Percentiles rank a stretch among this genome's conserved stretches.
These are phyloP conservation scores for Penicillium sp. DNA, from an alignment of 2,329 filamentous ascomycete genomes.

Conservation along the genomic window DNA sequence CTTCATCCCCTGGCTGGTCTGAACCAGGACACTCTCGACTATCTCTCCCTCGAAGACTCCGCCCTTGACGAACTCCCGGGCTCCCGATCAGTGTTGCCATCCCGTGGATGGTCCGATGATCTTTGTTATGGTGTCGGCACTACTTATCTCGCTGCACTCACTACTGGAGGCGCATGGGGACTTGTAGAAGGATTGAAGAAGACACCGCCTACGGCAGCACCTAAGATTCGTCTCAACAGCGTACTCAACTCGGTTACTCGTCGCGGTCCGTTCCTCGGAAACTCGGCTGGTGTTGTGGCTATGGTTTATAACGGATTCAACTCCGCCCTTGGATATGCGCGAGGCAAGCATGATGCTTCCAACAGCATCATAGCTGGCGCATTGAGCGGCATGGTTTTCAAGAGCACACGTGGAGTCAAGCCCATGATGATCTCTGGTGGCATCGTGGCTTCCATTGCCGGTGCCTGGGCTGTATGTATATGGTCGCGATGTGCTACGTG, in stretches of 20 bases:
- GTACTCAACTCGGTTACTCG: slow-evolving; percentile 92
- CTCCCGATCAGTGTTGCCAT: slow-evolving; percentile 82
- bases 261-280: slow-evolving; percentile 90
- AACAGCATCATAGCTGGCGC: slow-evolving; percentile 86
- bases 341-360: slow-evolving; percentile 83
- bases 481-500: slow-evolving; percentile 12
- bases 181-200: slow-evolving; percentile 83
- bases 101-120: slow-evolving; percentile 95
- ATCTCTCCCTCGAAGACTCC: slow-evolving; percentile 90
- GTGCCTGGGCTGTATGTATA: slow-evolving; percentile 80
- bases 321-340: slow-evolving; percentile 72
- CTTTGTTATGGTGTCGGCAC: slow-evolving; percentile 96
- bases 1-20: slow-evolving; percentile 92
- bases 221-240: slow-evolving; percentile 89
- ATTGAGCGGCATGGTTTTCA: slow-evolving; percentile 91
- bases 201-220: slow-evolving; percentile 67
- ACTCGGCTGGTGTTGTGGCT: slow-evolving; percentile 91
- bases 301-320: slow-evolving; percentile 96
- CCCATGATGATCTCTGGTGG: slow-evolving; percentile 94
- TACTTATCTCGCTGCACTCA: slow-evolving; percentile 85
- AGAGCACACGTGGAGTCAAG: slow-evolving; percentile 84
- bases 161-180: slow-evolving; percentile 87
- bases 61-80: slow-evolving; percentile 82
- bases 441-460: slow-evolving; percentile 82
- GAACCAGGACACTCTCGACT: slow-evolving; percentile 90